phyloP scores from a whole-genome alignment of 768 basidiomycete species.

The Phallus indusiatus region DNA sequence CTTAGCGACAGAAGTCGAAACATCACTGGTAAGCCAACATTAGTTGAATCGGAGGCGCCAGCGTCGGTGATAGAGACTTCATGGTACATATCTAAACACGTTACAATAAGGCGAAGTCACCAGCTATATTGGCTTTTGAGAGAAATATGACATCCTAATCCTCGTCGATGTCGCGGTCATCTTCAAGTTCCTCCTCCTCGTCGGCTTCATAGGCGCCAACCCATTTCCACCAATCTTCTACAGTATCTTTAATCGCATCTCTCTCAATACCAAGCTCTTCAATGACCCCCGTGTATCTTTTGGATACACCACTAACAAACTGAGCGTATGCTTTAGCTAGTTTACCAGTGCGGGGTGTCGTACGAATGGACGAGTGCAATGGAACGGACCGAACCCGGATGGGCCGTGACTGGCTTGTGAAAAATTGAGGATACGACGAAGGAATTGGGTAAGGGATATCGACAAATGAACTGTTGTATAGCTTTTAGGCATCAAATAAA shows the following conservation, averaged over 20 bases:
- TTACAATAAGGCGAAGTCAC: too few relatives aligned
- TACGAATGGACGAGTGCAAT: slow-evolving; percentile 36
- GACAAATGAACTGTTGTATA: slow-evolving; percentile 7
- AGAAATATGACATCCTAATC: neutral
- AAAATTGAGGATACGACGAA: slow-evolving; percentile 6
- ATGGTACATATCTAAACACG: too few relatives aligned
- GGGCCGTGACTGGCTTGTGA: slow-evolving; percentile 4
- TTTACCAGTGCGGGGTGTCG: slow-evolving; percentile 28
- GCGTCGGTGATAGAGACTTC: too few relatives aligned
- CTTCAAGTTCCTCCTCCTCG: slow-evolving; percentile 23
- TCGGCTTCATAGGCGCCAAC: slow-evolving; percentile 27
- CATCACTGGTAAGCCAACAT: too few relatives aligned
- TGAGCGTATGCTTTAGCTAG: slow-evolving; percentile 45
- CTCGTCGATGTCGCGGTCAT: slow-evolving; percentile 14
- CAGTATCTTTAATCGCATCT: slow-evolving; percentile 51
- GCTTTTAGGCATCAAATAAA: neutral
- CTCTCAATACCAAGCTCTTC: slow-evolving; percentile 29
- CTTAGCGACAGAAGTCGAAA: too few relatives aligned
- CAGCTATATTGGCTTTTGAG: too few relatives aligned
- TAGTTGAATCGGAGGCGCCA: too few relatives aligned
- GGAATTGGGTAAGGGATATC: slow-evolving; percentile 25
- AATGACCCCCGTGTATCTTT: slow-evolving; percentile 23
- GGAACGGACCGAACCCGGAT: slow-evolving; percentile 5
- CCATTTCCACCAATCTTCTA: slow-evolving; percentile 49
- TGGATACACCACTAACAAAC: slow-evolving; percentile 36